Percentiles rank a stretch among this genome's conserved stretches.
Evolutionary conservation across 768 basidiomycete genomes (phyloP).

Genomic region (Auricularia auricula-judae): DNA sequence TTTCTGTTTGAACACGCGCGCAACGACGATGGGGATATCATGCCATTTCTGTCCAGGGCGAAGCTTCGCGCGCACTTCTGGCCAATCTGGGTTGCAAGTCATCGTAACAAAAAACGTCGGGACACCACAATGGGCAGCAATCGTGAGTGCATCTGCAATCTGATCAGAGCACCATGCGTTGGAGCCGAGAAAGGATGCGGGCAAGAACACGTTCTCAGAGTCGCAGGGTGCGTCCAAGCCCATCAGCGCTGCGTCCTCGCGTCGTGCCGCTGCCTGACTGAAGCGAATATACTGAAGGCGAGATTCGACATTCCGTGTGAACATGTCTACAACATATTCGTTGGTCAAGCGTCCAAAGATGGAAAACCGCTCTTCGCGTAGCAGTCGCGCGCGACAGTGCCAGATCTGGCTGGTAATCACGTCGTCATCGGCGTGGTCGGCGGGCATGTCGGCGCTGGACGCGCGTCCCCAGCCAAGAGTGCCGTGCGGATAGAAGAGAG

Average conservation of each 20-base stretch:
- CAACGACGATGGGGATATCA: constrained; percentile 26
- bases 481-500: constrained; percentile 26
- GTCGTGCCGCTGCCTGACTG: constrained; percentile 15
- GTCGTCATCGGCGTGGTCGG: no score
- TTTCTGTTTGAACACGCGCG: constrained; percentile 25
- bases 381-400: no score
- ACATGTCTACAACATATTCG: constrained; percentile 31
- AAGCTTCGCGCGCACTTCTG: constrained; percentile 22
- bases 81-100: constrained; percentile 31
- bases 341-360: constrained; percentile 24
- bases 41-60: constrained; percentile 22
- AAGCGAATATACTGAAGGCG: constrained; percentile 22
- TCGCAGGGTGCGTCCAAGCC: no score
- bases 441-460: constrained; percentile 13
- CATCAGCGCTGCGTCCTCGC: constrained; percentile 5
- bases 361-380: constrained; percentile 12
- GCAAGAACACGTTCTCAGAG: no score
- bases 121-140: constrained; percentile 18
- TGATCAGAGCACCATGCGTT: constrained; percentile 23
- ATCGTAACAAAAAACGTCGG: constrained; percentile 28
- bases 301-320: constrained; percentile 21
- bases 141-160: constrained; percentile 25
- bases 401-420: no score
- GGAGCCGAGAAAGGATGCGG: no score
- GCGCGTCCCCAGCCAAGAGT: constrained; percentile 24